A percentile compares a stretch with the other conserved stretches of the same genome.
Evolutionary conservation across 1,284 basidiomycete genomes (phyloP).

Genomic region (Fomes fomentarius): DNA sequence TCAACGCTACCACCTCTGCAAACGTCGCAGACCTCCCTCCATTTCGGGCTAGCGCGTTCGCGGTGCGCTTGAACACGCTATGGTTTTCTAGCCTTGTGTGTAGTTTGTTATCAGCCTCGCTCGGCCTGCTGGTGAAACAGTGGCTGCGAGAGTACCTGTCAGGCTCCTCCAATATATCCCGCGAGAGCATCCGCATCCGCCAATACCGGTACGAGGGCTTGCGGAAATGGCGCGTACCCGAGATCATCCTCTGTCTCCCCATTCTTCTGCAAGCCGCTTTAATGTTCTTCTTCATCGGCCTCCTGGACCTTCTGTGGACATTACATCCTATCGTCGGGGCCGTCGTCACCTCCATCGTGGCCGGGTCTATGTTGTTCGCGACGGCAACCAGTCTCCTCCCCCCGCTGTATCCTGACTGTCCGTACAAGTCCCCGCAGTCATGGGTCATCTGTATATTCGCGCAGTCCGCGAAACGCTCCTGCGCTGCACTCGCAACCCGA

Average conservation of each 20-base stretch:
- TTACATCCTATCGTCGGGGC: slow-evolving; percentile 15
- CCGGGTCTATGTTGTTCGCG: slow-evolving; percentile 5
- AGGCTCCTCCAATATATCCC: slow-evolving; percentile 18
- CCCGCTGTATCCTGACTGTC: slow-evolving; percentile 13
- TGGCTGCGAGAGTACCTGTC: slow-evolving; percentile 24
- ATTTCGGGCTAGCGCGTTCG: slow-evolving; percentile 10
- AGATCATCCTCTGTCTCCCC: slow-evolving; percentile 21
- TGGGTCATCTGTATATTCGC: slow-evolving; percentile 15
- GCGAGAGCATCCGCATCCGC: slow-evolving; percentile 21
- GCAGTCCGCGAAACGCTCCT: slow-evolving; percentile 11
- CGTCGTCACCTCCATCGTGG: slow-evolving; percentile 14
- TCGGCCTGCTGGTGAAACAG: slow-evolving; percentile 22
- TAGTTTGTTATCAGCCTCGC: slow-evolving; percentile 17
- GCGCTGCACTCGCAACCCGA: slow-evolving; percentile 6
- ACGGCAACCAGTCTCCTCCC: slow-evolving; percentile 14
- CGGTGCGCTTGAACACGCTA: slow-evolving; percentile 15
- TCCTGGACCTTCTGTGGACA: slow-evolving; percentile 21
- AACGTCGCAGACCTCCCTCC: background rate
- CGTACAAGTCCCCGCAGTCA: slow-evolving; percentile 21
- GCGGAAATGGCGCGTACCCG: slow-evolving; percentile 16
- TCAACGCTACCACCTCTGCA: slow-evolving; percentile 14
- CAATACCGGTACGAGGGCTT: slow-evolving; percentile 21
- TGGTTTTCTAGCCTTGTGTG: slow-evolving; percentile 24
- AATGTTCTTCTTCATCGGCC: slow-evolving; percentile 21
- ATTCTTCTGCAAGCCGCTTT: slow-evolving; percentile 21